Evolutionary conservation across 2,329 filamentous ascomycete genomes (phyloP).

Genomic region (Chrysosporium keratinophilum): DNA sequence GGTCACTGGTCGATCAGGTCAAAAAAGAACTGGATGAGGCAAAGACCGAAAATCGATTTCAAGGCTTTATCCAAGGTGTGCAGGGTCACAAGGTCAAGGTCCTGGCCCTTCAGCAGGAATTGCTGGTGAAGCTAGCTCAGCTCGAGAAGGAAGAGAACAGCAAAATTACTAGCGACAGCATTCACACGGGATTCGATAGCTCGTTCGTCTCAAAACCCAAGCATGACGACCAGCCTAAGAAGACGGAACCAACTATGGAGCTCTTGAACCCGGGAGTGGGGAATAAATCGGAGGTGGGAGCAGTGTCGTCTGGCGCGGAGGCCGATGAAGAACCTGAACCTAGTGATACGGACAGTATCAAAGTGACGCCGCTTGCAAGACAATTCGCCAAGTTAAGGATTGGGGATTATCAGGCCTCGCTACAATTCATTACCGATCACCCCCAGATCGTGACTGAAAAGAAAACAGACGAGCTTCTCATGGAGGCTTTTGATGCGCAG

Average conservation of each 20-base stretch:
- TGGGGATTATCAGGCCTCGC: slow-evolving; percentile 60
- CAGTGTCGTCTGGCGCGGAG: slow-evolving; percentile 48
- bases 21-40: slow-evolving; percentile 70
- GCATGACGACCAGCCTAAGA: slow-evolving; percentile 31
- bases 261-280: slow-evolving; percentile 58
- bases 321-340: slow-evolving; percentile 45
- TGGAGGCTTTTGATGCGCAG: slow-evolving; percentile 83
- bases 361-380: slow-evolving; percentile 67
- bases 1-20: slow-evolving; percentile 85
- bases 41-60: slow-evolving; percentile 59
- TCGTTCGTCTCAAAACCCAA: slow-evolving; percentile 61
- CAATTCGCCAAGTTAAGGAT: slow-evolving; percentile 69
- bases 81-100: slow-evolving; percentile 69
- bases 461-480: slow-evolving; percentile 81
- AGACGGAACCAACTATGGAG: slow-evolving; percentile 46
- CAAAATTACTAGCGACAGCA: slow-evolving; percentile 88
- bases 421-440: slow-evolving; percentile 68
- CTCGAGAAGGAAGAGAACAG: slow-evolving; percentile 72
- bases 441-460: slow-evolving; percentile 69
- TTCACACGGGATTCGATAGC: slow-evolving; percentile 83
- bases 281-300: slow-evolving; percentile 24
- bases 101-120: slow-evolving; percentile 61
- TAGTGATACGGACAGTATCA: slow-evolving; percentile 60
- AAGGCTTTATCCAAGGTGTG: slow-evolving; percentile 68
- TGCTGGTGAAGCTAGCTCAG: slow-evolving; percentile 62